Percentiles rank a stretch among this genome's conserved stretches.
These are phyloP conservation scores for Dactylellina parvicollis DNA, from an alignment of 2,329 filamentous ascomycete species.

Conservation along the genomic window DNA sequence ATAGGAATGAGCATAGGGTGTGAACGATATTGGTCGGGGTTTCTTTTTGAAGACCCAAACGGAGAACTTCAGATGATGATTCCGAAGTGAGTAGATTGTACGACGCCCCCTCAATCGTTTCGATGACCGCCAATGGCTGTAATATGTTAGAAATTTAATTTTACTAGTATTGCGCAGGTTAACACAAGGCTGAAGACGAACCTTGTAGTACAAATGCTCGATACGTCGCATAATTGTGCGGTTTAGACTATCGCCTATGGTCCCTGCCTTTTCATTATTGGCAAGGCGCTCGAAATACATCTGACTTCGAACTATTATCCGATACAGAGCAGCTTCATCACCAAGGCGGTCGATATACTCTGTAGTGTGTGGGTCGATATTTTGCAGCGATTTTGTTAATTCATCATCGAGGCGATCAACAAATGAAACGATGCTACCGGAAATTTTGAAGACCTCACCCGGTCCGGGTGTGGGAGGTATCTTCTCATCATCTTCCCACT, in stretches of 20 bases:
- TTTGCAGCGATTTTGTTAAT: slow-evolving; percentile 94
- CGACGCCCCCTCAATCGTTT: slow-evolving; percentile 38
- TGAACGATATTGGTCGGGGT: slow-evolving; percentile 60
- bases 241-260: slow-evolving; percentile 84
- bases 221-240: slow-evolving; percentile 90
- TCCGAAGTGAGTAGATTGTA: slow-evolving; percentile 63
- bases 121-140: slow-evolving; percentile 44
- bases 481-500: slow-evolving; percentile 99
- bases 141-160: slow-evolving; percentile 4
- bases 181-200: slow-evolving; percentile 60
- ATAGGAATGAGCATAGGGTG: slow-evolving; percentile 92
- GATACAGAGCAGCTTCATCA: slow-evolving; percentile 90
- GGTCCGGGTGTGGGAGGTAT: slow-evolving; percentile 76
- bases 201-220: slow-evolving; percentile 99
- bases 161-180: not conserved
- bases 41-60: slow-evolving; percentile 25
- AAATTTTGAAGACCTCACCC: slow-evolving; percentile 86
- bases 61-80: slow-evolving; percentile 70
- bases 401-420: slow-evolving; percentile 96
- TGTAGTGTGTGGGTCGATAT: slow-evolving; percentile 96
- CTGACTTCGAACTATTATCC: slow-evolving; percentile 85
- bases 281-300: slow-evolving; percentile 87
- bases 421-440: slow-evolving; percentile 92
- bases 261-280: slow-evolving; percentile 74
- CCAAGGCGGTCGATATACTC: slow-evolving; percentile 96